These are phyloP conservation scores for Wallacemonas sp. DNA, from an alignment of 208 protist species.

Conservation along the genomic window DNA sequence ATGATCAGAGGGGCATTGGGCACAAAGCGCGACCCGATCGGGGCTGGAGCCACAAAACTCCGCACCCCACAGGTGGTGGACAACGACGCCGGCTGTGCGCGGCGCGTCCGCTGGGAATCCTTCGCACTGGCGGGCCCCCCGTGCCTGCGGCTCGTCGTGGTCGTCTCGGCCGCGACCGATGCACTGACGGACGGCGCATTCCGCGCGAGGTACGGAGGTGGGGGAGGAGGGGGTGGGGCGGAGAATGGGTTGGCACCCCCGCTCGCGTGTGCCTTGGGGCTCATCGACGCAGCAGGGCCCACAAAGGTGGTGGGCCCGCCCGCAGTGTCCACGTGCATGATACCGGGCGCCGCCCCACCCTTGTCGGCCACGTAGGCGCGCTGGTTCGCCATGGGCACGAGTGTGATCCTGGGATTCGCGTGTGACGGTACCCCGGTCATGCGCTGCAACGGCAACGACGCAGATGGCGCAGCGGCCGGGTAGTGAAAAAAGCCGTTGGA, in stretches of 20 bases:
- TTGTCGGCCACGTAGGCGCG: not conserved
- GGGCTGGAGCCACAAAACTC: slow-evolving; percentile 35
- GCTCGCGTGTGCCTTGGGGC: no score
- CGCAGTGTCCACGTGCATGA: no score
- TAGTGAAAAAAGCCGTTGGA: not conserved
- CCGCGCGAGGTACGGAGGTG: no score
- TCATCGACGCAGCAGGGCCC: no score
- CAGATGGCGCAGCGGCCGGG: not conserved
- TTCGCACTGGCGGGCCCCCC: not conserved
- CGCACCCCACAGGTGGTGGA: slow-evolving; percentile 31
- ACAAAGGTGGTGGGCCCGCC: no score
- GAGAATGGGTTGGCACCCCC: no score
- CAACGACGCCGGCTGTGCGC: not conserved
- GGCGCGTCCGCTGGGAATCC: not conserved
- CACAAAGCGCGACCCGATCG: slow-evolving; percentile 40
- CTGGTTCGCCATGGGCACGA: not conserved
- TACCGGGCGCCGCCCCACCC: no score
- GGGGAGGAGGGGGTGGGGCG: no score
- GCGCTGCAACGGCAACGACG: not conserved
- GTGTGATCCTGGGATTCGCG: not conserved
- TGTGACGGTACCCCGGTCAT: not conserved
- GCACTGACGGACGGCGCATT: no score
- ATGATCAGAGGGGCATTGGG: slow-evolving; percentile 26
- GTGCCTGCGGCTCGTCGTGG: no score
- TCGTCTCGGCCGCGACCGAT: no score